These are phyloP conservation scores for Sistotremastrum niveocremeum DNA, from an alignment of 768 basidiomycete species.

Conservation along the genomic window DNA sequence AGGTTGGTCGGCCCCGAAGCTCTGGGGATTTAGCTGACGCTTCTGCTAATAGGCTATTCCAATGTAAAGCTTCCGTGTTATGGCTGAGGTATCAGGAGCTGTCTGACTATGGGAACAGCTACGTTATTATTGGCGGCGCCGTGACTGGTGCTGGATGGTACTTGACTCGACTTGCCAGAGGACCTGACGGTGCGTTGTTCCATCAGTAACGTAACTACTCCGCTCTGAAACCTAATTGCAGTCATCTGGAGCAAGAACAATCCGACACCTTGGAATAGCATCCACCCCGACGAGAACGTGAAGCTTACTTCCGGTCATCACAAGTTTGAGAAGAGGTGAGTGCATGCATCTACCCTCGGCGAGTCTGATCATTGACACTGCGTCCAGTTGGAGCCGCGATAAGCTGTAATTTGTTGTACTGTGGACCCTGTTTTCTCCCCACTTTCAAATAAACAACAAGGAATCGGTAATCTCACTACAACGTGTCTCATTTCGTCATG, in stretches of 20 bases:
- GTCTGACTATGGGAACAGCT: conserved; percentile 17
- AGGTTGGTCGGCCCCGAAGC: conserved; percentile 27
- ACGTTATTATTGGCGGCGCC: conserved; percentile 34
- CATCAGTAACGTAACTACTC: not conserved
- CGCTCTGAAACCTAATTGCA: conserved; percentile 11
- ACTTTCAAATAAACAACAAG: no score
- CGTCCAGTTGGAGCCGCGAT: conserved; percentile 57
- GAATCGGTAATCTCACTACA: no score
- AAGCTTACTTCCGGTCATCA: conserved; percentile 60
- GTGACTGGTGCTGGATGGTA: conserved; percentile 55
- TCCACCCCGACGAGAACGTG: conserved; percentile 60
- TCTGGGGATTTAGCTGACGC: not conserved
- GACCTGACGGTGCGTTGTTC: conserved; percentile 23
- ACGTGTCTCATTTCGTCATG: no score
- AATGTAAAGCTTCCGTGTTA: no score
- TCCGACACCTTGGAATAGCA: conserved; percentile 80
- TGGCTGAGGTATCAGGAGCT: not conserved
- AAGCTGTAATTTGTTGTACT: conserved; percentile 35
- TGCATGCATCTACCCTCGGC: conserved; percentile 6
- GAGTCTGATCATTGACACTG: conserved; percentile 4
- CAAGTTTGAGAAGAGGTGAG: conserved; percentile 62
- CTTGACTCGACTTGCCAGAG: conserved; percentile 45
- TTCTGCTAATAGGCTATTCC: no score
- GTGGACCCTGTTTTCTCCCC: no score
- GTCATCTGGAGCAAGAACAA: conserved; percentile 57